Evolutionary conservation across 768 basidiomycete genomes (phyloP).

Genomic region (Hortiboletus flavorubellus): DNA sequence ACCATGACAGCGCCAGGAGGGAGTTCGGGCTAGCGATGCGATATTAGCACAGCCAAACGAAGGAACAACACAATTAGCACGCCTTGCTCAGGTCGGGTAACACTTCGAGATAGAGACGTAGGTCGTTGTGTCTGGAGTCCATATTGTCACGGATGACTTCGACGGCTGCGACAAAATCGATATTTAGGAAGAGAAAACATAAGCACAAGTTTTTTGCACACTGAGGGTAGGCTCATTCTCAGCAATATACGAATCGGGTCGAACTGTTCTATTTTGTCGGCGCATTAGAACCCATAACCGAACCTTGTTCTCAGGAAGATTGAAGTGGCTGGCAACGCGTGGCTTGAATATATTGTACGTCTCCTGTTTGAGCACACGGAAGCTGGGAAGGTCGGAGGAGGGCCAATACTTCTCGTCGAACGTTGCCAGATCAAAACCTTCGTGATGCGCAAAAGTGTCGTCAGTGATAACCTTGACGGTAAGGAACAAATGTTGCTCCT

Average conservation of each 20-base stretch:
- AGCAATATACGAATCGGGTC: conserved; percentile 94
- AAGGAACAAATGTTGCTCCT: conserved; percentile 97
- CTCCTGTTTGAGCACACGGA: conserved; percentile 94
- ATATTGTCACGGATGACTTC: conserved; percentile 97
- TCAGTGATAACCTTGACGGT: conserved; percentile 99
- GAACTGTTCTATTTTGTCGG: conserved; percentile 98
- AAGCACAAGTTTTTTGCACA: conserved; percentile 39
- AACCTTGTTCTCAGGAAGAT: conserved; percentile 81
- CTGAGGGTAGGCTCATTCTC: conserved; percentile 92
- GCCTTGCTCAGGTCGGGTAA: conserved; percentile 80
- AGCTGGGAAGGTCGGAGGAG: conserved; percentile 89
- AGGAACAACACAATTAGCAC: conserved; percentile 14
- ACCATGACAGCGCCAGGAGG: conserved; percentile 90
- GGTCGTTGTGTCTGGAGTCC: conserved; percentile 92
- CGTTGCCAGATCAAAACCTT: conserved; percentile 95
- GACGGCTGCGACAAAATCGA: conserved; percentile 57
- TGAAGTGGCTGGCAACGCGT: conserved; percentile 86
- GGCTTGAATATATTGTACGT: conserved; percentile 90
- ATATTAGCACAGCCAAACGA: not conserved
- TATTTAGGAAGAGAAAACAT: conserved; percentile 1
- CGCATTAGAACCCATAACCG: conserved; percentile 97
- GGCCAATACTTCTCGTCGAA: conserved; percentile 99
- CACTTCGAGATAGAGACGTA: conserved; percentile 91
- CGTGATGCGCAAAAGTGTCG: conserved; percentile 88
- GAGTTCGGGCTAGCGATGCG: conserved; percentile 55